Conservation (phyloP, 2,329 filamentous ascomycete genomes). For the Pseudonectria foliicola region DNA sequence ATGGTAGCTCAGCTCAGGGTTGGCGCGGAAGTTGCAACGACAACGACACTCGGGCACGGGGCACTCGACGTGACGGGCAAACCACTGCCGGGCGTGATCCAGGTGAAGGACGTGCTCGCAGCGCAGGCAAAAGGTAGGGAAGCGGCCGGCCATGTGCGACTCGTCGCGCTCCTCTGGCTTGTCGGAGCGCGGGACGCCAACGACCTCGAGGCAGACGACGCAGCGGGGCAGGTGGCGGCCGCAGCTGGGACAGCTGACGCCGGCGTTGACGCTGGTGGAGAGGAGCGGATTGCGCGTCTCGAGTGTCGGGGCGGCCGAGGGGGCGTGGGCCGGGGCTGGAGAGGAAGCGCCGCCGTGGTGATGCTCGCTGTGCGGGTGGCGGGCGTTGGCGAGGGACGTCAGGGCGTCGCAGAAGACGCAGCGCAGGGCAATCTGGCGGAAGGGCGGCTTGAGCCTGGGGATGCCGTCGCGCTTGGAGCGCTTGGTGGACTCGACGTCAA, state of each 20-base stretch:
- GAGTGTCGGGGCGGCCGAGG: slow-evolving; percentile 19
- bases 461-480: slow-evolving; percentile 57
- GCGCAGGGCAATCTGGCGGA: slow-evolving; percentile 64
- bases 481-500: slow-evolving; percentile 69
- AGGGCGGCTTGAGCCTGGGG: slow-evolving; percentile 39
- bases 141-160: slow-evolving; percentile 44
- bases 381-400: slow-evolving; percentile 40
- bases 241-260: slow-evolving; percentile 60
- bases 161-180: slow-evolving; percentile 46
- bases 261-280: slow-evolving; percentile 49
- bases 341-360: no score
- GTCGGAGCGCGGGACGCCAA: slow-evolving; percentile 57
- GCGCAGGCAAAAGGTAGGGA: slow-evolving; percentile 62
- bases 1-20: slow-evolving; percentile 51
- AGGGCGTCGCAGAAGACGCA: slow-evolving; percentile 70
- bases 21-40: slow-evolving; percentile 54
- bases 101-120: slow-evolving; percentile 63
- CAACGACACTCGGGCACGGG: slow-evolving; percentile 63
- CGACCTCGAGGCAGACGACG: slow-evolving; percentile 59
- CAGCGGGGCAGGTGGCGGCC: slow-evolving; percentile 60
- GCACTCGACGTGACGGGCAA: slow-evolving; percentile 56
- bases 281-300: slow-evolving; percentile 49
- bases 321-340: slow-evolving; percentile 5
- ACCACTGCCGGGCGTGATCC: slow-evolving; percentile 62
- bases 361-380: slow-evolving; percentile 10